Evolutionary conservation across 805 yeast species (phyloP).

Genomic region (Sugiyamaella boreocaroliniensis): DNA sequence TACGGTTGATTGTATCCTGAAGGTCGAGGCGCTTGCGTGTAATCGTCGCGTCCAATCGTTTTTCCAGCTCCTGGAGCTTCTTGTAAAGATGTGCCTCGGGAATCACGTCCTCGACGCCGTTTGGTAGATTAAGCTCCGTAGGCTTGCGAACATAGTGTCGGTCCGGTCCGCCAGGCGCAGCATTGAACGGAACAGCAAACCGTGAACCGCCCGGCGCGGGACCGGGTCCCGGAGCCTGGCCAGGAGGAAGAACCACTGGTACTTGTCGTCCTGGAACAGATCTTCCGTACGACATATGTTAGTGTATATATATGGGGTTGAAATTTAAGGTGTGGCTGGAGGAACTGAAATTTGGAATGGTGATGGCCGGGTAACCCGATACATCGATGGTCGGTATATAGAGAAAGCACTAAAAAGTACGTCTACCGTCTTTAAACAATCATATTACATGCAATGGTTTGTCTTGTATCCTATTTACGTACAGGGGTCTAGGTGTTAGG

Average conservation of each 20-base stretch:
- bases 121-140: slow-evolving; percentile 48
- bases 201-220: neutral
- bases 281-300: neutral
- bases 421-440: neutral
- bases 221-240: neutral
- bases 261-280: neutral
- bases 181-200: neutral
- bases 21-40: slow-evolving; percentile 80
- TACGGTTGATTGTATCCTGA: slow-evolving; percentile 57
- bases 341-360: neutral
- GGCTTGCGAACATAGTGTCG: slow-evolving; percentile 31
- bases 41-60: slow-evolving; percentile 68
- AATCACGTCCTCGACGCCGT: slow-evolving; percentile 39
- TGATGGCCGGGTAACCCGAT: neutral
- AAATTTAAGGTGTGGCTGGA: neutral
- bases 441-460: neutral
- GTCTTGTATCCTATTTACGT: neutral
- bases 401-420: neutral
- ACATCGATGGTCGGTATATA: no score
- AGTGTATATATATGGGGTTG: neutral
- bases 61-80: slow-evolving; percentile 72
- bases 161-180: slow-evolving; percentile 6
- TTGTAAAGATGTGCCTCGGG: slow-evolving; percentile 72
- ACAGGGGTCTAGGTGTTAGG: neutral
- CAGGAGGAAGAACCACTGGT: neutral